Percentiles rank a stretch among this genome's conserved stretches.
These are phyloP conservation scores for Corynespora cassiicola DNA, from an alignment of 2,329 filamentous ascomycete genomes.

Conservation along the genomic window DNA sequence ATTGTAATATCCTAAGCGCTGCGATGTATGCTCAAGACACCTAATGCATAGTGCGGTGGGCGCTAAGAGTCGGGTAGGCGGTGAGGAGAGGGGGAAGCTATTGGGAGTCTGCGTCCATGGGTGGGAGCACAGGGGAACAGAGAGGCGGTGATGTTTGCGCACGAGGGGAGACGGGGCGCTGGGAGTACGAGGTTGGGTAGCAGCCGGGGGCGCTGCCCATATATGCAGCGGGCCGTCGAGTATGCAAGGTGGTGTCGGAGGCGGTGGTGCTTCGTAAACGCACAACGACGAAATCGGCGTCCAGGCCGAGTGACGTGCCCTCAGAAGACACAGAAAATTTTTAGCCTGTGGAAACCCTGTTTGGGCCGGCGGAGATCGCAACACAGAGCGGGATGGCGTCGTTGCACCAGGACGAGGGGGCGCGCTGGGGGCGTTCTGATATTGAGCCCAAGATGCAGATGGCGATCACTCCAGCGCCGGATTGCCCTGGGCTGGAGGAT, in stretches of 20 bases:
- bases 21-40: conserved; percentile 20
- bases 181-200: conserved; percentile 25
- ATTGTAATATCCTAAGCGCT: too few species aligned
- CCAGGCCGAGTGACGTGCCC: conserved; percentile 24
- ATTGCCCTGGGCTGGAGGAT: too few species aligned
- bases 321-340: conserved; percentile 23
- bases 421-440: too few species aligned
- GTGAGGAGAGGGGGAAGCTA: conserved; percentile 33
- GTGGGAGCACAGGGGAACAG: conserved; percentile 6
- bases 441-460: too few species aligned
- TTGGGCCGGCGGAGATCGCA: conserved; percentile 15
- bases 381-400: conserved; percentile 23
- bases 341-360: conserved; percentile 35
- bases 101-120: conserved; percentile 27
- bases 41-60: conserved; percentile 26
- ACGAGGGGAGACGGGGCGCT: conserved; percentile 16
- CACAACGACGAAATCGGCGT: conserved; percentile 32
- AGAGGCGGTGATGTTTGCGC: too few species aligned
- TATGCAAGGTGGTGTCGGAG: conserved; percentile 22
- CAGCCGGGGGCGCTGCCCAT: conserved; percentile 18
- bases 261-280: conserved; percentile 26
- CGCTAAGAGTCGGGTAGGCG: conserved; percentile 33
- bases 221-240: conserved; percentile 25
- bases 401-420: too few species aligned
- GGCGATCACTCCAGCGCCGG: too few species aligned